Percentiles rank a stretch among this genome's conserved stretches.
Evolutionary conservation across 768 basidiomycete species (phyloP).

Genomic region (Mycena olivaceomarginata): DNA sequence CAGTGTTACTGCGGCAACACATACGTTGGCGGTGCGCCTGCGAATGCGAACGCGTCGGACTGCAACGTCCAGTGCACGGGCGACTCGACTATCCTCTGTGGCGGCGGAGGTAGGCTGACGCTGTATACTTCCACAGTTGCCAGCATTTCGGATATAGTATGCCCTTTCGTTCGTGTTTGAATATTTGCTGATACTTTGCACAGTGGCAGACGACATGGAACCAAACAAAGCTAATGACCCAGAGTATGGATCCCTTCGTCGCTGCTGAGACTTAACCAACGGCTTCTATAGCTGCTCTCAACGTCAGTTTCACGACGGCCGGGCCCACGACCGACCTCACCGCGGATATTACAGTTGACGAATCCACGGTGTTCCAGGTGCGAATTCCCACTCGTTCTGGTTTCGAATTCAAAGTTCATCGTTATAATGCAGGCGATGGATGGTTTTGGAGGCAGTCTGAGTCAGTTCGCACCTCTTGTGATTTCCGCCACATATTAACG

Average conservation of each 20-base stretch:
- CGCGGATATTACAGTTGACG: constrained; percentile 66
- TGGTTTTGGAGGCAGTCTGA: constrained; percentile 68
- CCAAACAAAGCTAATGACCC: background rate
- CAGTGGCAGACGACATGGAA: constrained; percentile 38
- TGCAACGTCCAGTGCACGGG: constrained; percentile 22
- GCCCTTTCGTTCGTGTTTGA: background rate
- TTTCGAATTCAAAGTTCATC: background rate
- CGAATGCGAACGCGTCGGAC: constrained; percentile 1
- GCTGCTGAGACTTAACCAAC: background rate
- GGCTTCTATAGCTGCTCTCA: background rate
- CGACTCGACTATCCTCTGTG: background rate
- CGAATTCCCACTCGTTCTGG: background rate
- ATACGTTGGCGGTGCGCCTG: constrained; percentile 32
- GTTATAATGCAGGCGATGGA: constrained; percentile 51
- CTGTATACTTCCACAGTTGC: constrained; percentile 16
- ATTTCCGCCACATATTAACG: constrained; percentile 21
- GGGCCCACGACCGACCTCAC: constrained; percentile 55
- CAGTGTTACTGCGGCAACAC: constrained; percentile 35
- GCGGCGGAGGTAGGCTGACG: constrained; percentile 2
- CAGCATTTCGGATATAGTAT: constrained; percentile 18
- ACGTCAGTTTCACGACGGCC: constrained; percentile 53
- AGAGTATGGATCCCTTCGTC: background rate
- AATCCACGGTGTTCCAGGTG: constrained; percentile 60
- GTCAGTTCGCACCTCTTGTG: constrained; percentile 48
- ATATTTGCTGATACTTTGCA: background rate